These are phyloP conservation scores for Draba incana DNA, from an alignment of 345 rosid genomes.

Conservation along the genomic window DNA sequence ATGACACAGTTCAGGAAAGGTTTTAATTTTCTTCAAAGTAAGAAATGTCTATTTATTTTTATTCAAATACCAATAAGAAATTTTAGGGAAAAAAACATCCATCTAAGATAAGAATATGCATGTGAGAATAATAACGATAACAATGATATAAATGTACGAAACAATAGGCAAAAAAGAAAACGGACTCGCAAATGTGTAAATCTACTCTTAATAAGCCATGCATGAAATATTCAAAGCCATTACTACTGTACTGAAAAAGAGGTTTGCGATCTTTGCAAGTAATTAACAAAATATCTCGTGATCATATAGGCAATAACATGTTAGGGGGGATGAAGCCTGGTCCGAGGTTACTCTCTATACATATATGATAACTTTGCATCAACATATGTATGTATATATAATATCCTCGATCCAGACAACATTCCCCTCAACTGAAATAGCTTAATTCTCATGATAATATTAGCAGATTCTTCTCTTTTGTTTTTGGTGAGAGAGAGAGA, in stretches of 20 bases:
- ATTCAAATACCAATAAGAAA: no score
- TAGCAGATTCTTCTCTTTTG: slow-evolving; percentile 30
- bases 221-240: slow-evolving; percentile 19
- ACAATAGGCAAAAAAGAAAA: background rate
- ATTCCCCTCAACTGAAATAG: slow-evolving; percentile 61
- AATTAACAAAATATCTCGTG: background rate
- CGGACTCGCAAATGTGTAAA: background rate
- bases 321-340: slow-evolving; percentile 95
- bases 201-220: slow-evolving; percentile 24
- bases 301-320: slow-evolving; percentile 37
- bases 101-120: no score
- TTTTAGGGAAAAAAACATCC: no score
- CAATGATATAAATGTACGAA: background rate
- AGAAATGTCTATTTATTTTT: no score
- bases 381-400: slow-evolving; percentile 9
- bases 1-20: no score
- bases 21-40: no score
- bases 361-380: background rate
- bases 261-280: background rate
- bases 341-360: slow-evolving; percentile 53
- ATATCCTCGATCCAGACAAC: slow-evolving; percentile 63
- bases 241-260: background rate
- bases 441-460: slow-evolving; percentile 40
- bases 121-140: no score
- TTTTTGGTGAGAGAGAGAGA: slow-evolving; percentile 8